These are phyloP conservation scores for Pythium myriotylum DNA, from an alignment of 352 stramenopile species.

Conservation along the genomic window DNA sequence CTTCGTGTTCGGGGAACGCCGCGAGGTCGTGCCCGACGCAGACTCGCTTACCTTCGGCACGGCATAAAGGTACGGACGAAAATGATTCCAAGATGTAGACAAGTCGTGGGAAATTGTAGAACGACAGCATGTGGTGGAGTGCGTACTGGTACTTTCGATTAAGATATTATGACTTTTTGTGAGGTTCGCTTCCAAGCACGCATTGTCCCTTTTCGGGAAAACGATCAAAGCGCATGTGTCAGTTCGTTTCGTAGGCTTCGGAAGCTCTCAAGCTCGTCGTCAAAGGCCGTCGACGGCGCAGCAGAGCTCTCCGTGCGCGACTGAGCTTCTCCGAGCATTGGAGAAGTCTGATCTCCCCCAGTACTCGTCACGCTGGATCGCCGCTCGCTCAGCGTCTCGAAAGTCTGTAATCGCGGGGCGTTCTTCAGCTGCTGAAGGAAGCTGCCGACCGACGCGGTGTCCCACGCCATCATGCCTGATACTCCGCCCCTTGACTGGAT, in stretches of 20 bases:
- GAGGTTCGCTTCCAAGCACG: background rate
- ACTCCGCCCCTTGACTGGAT: constrained; percentile 18
- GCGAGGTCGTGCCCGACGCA: constrained; percentile 39
- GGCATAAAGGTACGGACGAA: background rate
- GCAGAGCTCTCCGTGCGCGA: background rate
- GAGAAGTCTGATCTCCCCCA: constrained; percentile 3
- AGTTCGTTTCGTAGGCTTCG: constrained; percentile 72
- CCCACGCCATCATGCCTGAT: constrained; percentile 27
- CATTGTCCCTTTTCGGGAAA: background rate
- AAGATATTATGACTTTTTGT: constrained; percentile 5
- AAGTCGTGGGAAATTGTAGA: background rate
- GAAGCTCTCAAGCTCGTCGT: constrained; percentile 79
- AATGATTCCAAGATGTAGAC: background rate
- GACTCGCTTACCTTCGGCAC: constrained; percentile 29
- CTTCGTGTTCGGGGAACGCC: constrained; percentile 70
- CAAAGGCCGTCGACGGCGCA: constrained; percentile 31
- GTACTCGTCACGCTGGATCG: constrained; percentile 4
- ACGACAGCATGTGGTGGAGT: background rate
- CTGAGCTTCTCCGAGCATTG: background rate
- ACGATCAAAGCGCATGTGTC: constrained; percentile 34
- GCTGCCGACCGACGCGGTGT: constrained; percentile 67
- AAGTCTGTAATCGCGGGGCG: constrained; percentile 55
- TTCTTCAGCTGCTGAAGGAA: constrained; percentile 85
- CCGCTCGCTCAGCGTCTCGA: constrained; percentile 10
- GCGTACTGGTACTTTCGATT: constrained; percentile 18